Evolutionary conservation across 139 green algal species (phyloP).

Genomic region (Zygnema circumcarinatum): DNA sequence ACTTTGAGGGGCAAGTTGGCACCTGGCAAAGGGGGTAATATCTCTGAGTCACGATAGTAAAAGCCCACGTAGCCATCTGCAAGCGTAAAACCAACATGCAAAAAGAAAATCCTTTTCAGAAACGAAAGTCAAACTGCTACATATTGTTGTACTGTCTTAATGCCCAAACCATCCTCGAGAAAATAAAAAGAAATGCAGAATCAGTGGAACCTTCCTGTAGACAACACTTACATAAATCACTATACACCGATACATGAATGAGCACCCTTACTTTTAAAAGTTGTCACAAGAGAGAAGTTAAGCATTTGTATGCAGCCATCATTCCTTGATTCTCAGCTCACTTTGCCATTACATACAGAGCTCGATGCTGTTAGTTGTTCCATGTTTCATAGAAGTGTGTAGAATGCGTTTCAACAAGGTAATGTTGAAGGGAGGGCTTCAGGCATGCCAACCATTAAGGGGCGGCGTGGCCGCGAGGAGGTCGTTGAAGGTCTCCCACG

Average conservation of each 20-base stretch:
- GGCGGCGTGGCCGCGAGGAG: constrained; percentile 16
- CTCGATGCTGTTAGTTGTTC: no score
- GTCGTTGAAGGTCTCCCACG: constrained; percentile 28
- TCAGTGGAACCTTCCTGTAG: not conserved
- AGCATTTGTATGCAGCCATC: no score
- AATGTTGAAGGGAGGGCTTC: not conserved
- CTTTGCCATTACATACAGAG: no score
- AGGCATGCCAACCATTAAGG: constrained; percentile 12
- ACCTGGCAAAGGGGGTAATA: constrained; percentile 35
- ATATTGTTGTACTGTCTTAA: not conserved
- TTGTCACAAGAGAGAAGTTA: not conserved
- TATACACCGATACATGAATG: no score
- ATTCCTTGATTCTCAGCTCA: no score
- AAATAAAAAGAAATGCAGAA: not conserved
- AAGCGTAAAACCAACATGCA: not conserved
- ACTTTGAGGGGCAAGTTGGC: not conserved
- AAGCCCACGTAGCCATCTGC: constrained; percentile 24
- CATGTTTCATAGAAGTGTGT: no score
- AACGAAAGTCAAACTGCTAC: not conserved
- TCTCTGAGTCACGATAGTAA: constrained; percentile 35
- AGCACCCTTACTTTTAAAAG: no score
- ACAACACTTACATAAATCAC: no score
- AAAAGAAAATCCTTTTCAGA: not conserved
- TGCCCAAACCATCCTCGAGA: not conserved
- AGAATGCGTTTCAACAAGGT: not conserved